Evolutionary conservation across 2,329 filamentous ascomycete species (phyloP).

Genomic region (Juglanconis oblonga): DNA sequence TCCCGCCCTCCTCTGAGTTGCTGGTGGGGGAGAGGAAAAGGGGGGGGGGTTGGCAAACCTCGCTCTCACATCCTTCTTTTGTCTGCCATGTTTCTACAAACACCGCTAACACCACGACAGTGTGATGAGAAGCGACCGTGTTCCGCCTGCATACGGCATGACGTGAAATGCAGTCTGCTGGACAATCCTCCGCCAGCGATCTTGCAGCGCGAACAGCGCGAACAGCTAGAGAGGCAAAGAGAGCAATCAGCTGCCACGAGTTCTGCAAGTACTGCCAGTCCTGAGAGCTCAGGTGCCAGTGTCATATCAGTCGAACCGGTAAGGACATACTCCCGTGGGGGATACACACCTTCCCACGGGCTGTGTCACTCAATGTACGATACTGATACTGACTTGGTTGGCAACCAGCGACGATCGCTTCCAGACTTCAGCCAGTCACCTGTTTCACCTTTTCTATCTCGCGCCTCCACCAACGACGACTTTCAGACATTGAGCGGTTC

Average conservation of each 20-base stretch:
- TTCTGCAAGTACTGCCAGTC: slow-evolving; percentile 3
- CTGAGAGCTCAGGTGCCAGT: slow-evolving; percentile 29
- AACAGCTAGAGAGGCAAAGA: not conserved
- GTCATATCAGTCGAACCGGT: slow-evolving; percentile 11
- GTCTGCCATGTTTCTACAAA: not conserved
- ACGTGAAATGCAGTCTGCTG: slow-evolving; percentile 21
- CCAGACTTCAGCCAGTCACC: slow-evolving; percentile 8
- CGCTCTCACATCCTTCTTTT: not conserved
- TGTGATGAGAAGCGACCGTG: slow-evolving; percentile 24
- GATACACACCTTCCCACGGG: not conserved
- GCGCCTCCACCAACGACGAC: slow-evolving; percentile 1
- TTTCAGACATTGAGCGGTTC: not conserved
- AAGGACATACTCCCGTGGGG: not conserved
- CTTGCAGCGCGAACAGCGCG: slow-evolving; percentile 2
- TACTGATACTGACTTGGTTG: slow-evolving; percentile 2
- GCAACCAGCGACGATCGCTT: slow-evolving; percentile 8
- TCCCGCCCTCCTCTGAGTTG: not conserved
- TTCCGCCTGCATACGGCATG: slow-evolving; percentile 21
- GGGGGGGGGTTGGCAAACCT: too few relatives aligned
- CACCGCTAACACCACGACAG: slow-evolving; percentile 10
- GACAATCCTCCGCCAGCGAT: slow-evolving; percentile 7
- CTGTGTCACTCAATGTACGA: not conserved
- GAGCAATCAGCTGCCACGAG: not conserved
- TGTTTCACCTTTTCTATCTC: not conserved
- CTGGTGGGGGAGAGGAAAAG: too few relatives aligned